Evolutionary conservation across 2,329 filamentous ascomycete genomes (phyloP).

Genomic region (Ophiostoma sp.): DNA sequence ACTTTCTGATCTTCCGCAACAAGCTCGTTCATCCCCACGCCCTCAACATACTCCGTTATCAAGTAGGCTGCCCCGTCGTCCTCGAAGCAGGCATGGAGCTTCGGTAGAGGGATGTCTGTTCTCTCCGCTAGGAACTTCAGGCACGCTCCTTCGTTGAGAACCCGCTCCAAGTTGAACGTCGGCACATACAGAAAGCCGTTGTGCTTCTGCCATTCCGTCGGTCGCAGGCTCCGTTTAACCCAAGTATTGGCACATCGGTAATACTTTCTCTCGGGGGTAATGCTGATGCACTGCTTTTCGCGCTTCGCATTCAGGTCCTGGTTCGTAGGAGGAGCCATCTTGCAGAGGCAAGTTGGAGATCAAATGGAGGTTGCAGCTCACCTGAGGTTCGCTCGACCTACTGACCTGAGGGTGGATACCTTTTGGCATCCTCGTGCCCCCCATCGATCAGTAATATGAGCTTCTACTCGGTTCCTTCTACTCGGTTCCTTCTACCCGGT

Average conservation of each 20-base stretch:
- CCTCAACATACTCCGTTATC: constrained; percentile 32
- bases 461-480: too few relatives aligned
- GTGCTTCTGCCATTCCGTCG: constrained; percentile 31
- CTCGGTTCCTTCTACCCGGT: too few relatives aligned
- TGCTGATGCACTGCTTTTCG: constrained; percentile 20
- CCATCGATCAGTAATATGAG: too few relatives aligned
- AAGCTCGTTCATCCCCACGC: constrained; percentile 32
- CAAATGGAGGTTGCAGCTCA: not conserved
- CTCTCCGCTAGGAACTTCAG: constrained; percentile 28
- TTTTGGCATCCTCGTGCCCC: too few relatives aligned
- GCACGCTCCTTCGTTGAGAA: constrained; percentile 32
- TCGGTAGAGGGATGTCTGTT: constrained; percentile 32
- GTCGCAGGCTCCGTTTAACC: constrained; percentile 32
- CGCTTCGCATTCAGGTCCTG: constrained; percentile 20
- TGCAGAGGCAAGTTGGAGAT: not conserved
- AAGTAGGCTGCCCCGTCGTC: constrained; percentile 33
- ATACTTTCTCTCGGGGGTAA: constrained; percentile 23
- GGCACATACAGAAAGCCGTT: constrained; percentile 30
- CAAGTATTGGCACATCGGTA: constrained; percentile 9
- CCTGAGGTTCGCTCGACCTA: too few relatives aligned
- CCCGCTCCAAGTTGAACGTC: constrained; percentile 30
- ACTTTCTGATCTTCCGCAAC: constrained; percentile 28
- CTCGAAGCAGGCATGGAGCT: constrained; percentile 30
- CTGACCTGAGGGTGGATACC: too few relatives aligned
- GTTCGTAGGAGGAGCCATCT: constrained; percentile 22